Evolutionary conservation across 1,139 yeast genomes (phyloP), one percentile per base, ranked within the genome.

Genomic region (Kodamaea suecica): DNA sequence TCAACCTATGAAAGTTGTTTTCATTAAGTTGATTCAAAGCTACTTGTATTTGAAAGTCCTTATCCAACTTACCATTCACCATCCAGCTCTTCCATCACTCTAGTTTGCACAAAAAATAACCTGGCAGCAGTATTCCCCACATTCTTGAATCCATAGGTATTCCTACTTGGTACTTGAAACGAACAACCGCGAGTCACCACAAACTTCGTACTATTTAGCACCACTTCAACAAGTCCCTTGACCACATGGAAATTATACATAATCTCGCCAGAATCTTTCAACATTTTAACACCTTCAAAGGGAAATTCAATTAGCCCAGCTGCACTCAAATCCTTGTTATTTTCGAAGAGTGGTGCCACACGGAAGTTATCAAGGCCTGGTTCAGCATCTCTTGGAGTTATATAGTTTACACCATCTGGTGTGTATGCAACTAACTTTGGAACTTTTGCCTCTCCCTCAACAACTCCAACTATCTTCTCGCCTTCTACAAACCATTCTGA

Each of bases 91-190:
- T 38, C 37, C 2, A 47, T 44, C 12, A 38, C 42, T 24, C 47
- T 76, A 3, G 83, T 73, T 55, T 87, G 95, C 2, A 85, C 90
- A 54, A 87, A 87, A 56, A 84, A 86, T 53, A 88, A 51, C 40
- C 73, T 70, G 0, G 84, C 87, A 20, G 70, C 69, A 9, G 63
- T 66, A 33, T 65, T 63, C 0, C 87, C 84, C 28, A 68, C 66
- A 50, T 86, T 78, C 41, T 67, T 63, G 53, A 84, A 65, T 39
- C 84, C 75, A 55, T 85, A 87, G 32, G 71, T 69, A 51, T 84
- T 86, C 4, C 81, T 83, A 60, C 83, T 73, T 0, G 97, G 97
- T 3, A 88, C 73, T 47, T 84, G 85, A 49, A 88, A 81, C 2
- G 92, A 76, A 38, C 95, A 84, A 1, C 95, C 96, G 42, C 72